Evolutionary conservation across 495 filamentous ascomycete species (phyloP).

Genomic region (Hypoxylon lienhwacheense): DNA sequence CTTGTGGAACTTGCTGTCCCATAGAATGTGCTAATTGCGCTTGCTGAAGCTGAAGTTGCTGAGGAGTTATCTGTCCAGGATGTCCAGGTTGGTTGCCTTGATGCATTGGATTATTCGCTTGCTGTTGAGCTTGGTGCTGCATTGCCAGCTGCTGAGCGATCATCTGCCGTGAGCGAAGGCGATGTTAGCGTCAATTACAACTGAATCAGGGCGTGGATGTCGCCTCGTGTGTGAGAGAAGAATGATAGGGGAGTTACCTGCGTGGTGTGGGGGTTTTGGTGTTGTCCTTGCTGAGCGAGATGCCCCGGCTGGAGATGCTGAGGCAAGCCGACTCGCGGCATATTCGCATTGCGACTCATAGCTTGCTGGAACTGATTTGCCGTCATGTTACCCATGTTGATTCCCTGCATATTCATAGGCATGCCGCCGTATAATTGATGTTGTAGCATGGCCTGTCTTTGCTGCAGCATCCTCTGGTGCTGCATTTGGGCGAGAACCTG

Average conservation of each 20-base stretch:
- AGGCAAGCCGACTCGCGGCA: slow-evolving; percentile 45
- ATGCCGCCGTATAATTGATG: slow-evolving; percentile 52
- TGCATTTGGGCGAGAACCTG: slow-evolving; percentile 53
- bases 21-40: slow-evolving; percentile 40
- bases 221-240: background rate
- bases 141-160: slow-evolving; percentile 46
- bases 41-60: slow-evolving; percentile 43
- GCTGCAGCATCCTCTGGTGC: slow-evolving; percentile 50
- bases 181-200: background rate
- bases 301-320: slow-evolving; percentile 53
- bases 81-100: slow-evolving; percentile 47
- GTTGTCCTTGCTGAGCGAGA: slow-evolving; percentile 50
- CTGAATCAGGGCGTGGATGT: background rate
- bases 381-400: slow-evolving; percentile 48
- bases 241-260: slow-evolving; percentile 23
- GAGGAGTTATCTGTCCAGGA: slow-evolving; percentile 46
- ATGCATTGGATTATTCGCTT: slow-evolving; percentile 47
- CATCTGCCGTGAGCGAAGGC: slow-evolving; percentile 32
- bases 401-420: slow-evolving; percentile 56
- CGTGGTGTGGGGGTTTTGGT: slow-evolving; percentile 47
- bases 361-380: slow-evolving; percentile 58
- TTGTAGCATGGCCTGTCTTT: slow-evolving; percentile 45
- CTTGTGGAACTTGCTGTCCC: slow-evolving; percentile 32
- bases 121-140: slow-evolving; percentile 56
- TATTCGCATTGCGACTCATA: slow-evolving; percentile 50